Evolutionary conservation across 768 basidiomycete species (phyloP).

Genomic region (Tubosaeta sp.): DNA sequence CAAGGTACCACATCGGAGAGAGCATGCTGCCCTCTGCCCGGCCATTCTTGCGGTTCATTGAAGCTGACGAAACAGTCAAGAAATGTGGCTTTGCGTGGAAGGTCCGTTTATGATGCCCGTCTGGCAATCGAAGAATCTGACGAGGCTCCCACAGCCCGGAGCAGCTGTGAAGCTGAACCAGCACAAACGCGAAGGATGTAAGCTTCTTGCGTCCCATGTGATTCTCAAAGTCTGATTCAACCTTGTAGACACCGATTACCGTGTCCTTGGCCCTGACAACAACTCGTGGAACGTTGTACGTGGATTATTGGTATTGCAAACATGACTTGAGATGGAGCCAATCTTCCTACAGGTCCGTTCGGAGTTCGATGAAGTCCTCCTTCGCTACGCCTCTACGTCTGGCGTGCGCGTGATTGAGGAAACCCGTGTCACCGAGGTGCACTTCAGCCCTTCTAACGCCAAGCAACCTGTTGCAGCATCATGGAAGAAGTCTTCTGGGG

Average conservation of each 20-base stretch:
- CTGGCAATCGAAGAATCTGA: neutral
- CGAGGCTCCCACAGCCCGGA: neutral
- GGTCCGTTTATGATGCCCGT: neutral
- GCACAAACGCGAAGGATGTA: constrained; percentile 28
- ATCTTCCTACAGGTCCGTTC: neutral
- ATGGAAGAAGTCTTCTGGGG: neutral
- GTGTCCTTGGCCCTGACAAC: neutral
- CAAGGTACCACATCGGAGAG: constrained; percentile 5
- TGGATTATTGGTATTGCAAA: neutral
- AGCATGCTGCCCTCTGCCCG: neutral
- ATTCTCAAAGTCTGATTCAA: neutral
- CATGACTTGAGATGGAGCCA: neutral
- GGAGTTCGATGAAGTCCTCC: constrained; percentile 1
- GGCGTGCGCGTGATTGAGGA: neutral
- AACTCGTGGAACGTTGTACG: neutral
- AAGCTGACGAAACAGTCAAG: neutral
- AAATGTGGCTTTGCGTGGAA: neutral
- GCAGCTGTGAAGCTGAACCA: constrained; percentile 3
- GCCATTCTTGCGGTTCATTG: constrained; percentile 1
- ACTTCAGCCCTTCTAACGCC: neutral
- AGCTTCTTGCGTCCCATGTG: constrained; percentile 14
- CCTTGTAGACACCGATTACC: neutral
- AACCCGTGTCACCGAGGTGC: neutral
- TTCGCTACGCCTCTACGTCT: neutral
- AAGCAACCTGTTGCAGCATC: neutral